phyloP scores from a whole-genome alignment of 2,329 filamentous ascomycete species.

The Coniochaeta sp. region DNA sequence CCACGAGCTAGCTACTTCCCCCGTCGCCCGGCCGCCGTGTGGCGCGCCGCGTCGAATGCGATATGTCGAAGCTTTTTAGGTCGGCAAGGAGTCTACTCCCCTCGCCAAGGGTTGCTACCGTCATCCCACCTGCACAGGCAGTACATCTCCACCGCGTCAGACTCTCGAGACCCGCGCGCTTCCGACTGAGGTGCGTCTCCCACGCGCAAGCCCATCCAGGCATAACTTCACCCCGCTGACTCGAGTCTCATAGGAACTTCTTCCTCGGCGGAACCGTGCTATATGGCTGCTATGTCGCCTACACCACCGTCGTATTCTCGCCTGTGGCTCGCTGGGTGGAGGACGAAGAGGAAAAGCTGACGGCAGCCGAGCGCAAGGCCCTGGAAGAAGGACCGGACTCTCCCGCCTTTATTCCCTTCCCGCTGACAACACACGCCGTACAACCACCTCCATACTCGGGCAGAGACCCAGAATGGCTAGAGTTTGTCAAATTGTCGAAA shows the following conservation, averaged over 20 bases:
- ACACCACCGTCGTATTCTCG: constrained; percentile 36
- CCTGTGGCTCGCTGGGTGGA: constrained; percentile 27
- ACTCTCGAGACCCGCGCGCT: neutral
- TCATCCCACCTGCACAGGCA: constrained; percentile 3
- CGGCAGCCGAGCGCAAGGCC: constrained; percentile 33
- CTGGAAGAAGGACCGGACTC: constrained; percentile 30
- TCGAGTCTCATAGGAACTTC: constrained; percentile 8
- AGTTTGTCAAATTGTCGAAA: constrained; percentile 51
- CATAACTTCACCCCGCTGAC: neutral
- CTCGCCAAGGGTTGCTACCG: neutral
- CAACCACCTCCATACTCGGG: constrained; percentile 43
- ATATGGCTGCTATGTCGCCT: constrained; percentile 18
- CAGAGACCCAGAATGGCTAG: constrained; percentile 56
- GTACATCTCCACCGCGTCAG: constrained; percentile 11
- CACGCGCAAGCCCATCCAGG: neutral
- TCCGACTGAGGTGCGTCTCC: constrained; percentile 6
- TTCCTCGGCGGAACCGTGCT: constrained; percentile 22
- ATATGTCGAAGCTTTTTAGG: constrained; percentile 1
- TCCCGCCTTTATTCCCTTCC: constrained; percentile 53
- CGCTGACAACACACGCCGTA: constrained; percentile 45
- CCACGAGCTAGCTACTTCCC: neutral
- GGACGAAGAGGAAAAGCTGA: constrained; percentile 29
- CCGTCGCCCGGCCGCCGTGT: neutral
- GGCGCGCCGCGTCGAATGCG: neutral
- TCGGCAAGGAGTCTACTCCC: neutral